Evolutionary conservation across 2,329 filamentous ascomycete genomes (phyloP).

Genomic region (Zymoseptoria crescenta): DNA sequence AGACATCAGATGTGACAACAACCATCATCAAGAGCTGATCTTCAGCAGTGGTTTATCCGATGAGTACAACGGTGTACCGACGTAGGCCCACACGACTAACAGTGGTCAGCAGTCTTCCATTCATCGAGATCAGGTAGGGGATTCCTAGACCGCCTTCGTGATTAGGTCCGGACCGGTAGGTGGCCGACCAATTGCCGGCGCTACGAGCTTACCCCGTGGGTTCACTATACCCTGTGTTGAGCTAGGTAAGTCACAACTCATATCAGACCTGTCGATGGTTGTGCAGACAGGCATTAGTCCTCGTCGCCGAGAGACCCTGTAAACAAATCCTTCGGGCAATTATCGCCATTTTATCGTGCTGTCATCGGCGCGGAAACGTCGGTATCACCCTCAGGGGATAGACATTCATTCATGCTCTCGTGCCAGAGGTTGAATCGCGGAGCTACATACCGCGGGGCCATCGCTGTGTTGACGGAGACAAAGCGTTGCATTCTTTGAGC

Average conservation of each 20-base stretch:
- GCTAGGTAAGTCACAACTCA: too few relatives aligned
- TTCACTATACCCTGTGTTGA: background rate
- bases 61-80: background rate
- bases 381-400: background rate
- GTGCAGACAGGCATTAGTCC: too few relatives aligned
- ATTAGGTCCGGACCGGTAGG: background rate
- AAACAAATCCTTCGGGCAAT: too few relatives aligned
- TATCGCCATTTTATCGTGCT: background rate
- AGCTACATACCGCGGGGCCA: background rate
- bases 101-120: background rate
- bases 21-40: background rate
- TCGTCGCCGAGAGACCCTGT: too few relatives aligned
- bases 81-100: background rate
- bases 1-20: background rate
- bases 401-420: background rate
- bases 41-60: background rate
- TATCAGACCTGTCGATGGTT: too few relatives aligned
- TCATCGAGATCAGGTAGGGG: background rate
- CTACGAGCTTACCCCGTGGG: background rate
- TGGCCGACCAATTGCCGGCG: background rate
- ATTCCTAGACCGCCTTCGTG: background rate
- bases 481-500: background rate
- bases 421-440: background rate
- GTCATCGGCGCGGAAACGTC: background rate
- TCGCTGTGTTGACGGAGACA: background rate